phyloP scores from a whole-genome alignment of 805 yeast species.

The Cyberlindnera japonica region DNA sequence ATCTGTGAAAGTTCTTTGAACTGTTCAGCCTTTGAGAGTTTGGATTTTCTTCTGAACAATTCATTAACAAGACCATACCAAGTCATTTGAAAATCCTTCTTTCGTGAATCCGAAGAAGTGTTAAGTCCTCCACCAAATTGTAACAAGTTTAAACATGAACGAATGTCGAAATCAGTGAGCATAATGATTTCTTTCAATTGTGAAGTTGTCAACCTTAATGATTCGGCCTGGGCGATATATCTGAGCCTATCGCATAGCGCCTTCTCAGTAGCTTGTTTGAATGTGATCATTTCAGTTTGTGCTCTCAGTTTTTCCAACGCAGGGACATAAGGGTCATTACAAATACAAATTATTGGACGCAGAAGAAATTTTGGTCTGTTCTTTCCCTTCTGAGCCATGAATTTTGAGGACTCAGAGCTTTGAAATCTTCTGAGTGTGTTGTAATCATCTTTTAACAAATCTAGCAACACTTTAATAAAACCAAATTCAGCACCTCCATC shows the following conservation, averaged over 20 bases:
- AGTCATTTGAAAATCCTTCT: constrained; percentile 58
- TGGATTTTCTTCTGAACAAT: constrained; percentile 53
- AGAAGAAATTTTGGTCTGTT: constrained; percentile 44
- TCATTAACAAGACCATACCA: constrained; percentile 66
- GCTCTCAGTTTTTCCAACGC: constrained; percentile 73
- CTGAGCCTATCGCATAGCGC: constrained; percentile 45
- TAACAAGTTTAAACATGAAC: constrained; percentile 79
- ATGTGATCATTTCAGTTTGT: constrained; percentile 64
- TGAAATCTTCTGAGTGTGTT: constrained; percentile 41
- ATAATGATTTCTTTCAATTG: constrained; percentile 63
- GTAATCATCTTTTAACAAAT: constrained; percentile 55
- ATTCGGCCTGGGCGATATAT: constrained; percentile 54
- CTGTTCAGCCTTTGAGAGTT: constrained; percentile 42
- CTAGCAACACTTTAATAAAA: constrained; percentile 53
- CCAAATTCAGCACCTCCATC: constrained; percentile 75
- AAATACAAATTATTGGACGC: constrained; percentile 88
- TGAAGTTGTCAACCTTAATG: constrained; percentile 42
- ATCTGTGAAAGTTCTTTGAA: constrained; percentile 44
- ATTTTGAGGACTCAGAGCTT: constrained; percentile 24
- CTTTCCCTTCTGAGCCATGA: constrained; percentile 28
- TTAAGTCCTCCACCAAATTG: constrained; percentile 49
- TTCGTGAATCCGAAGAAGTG: constrained; percentile 25
- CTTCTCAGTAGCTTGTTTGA: constrained; percentile 53
- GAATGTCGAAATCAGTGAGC: constrained; percentile 73
- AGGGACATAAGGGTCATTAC: constrained; percentile 80